Base-by-base conservation (phyloP, 2,329 filamentous ascomycete genomes). In the Colletotrichum coccodes region DNA sequence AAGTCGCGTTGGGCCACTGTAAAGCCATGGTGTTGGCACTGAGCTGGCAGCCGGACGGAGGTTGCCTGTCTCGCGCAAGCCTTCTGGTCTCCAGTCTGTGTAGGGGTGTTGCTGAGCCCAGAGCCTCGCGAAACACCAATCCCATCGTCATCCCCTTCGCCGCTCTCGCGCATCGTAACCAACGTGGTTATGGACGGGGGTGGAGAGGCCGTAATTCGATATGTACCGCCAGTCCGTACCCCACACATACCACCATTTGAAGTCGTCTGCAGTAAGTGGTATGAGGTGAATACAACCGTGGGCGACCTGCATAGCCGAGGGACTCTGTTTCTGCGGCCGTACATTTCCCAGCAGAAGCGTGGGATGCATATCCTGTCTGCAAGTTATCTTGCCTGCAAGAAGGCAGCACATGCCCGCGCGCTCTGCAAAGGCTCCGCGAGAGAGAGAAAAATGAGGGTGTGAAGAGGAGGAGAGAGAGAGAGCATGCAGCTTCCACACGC, bases 291-390 rank as follows among this genome's bases (percentile, higher is more conserved):
- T n/a, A n/a, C n/a, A 60, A 60, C 60, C 60, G 64, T 60, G 63
- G 68, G n/a, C 64, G 61, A 60, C 71, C 73, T 80, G 79, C 79
- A 80, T 80, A 80, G 71, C 78, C 78, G 79, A 80, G 76, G 78
- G 78, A 71, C 77, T 76, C 76, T 75, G 71, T 72, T 76, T 77
- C 76, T 80, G 78, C 78, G 76, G 72, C 77, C 76, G 71, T 36
- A 68, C 50, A 26, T 60, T 60, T 65, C 66, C 70, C 67, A 67
- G 60, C 30, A 54, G 63, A 71, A 67, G 70, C 66, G 62, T 70
- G 60, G 62, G 60, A 60, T 69, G 70, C 70, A 72, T 71, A 70
- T 60, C 44, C 28, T 53, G 40, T 69, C 54, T 59, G 66, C 65
- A 65, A 63, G 36, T n/a, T 71, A 70, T 60, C 44, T 30, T 53